phyloP scores from a whole-genome alignment of 805 yeast genomes.

The Clavispora santaluciae region DNA sequence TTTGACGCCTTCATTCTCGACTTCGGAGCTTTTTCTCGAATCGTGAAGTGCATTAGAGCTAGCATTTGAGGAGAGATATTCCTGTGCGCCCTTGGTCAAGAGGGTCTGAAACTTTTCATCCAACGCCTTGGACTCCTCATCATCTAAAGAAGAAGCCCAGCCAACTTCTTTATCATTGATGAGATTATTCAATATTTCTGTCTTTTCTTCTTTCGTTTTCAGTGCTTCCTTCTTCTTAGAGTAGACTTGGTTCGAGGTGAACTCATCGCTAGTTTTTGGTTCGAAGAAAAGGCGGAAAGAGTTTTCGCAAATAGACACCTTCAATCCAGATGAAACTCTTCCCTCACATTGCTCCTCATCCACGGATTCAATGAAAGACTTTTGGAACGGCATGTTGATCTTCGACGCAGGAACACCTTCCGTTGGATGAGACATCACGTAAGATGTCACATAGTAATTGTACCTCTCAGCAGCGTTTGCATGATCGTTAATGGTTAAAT shows the following conservation, averaged over 20 bases:
- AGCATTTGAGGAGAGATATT: slow-evolving; percentile 13
- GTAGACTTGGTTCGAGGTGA: slow-evolving; percentile 56
- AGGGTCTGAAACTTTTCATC: slow-evolving; percentile 30
- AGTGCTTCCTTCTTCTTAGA: slow-evolving; percentile 28
- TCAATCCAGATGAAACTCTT: slow-evolving; percentile 60
- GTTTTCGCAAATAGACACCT: slow-evolving; percentile 72
- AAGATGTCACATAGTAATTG: slow-evolving; percentile 91
- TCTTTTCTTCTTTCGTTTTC: slow-evolving; percentile 25
- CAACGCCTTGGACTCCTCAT: slow-evolving; percentile 28
- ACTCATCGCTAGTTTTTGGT: slow-evolving; percentile 72
- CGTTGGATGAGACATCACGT: slow-evolving; percentile 92
- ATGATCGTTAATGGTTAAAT: slow-evolving; percentile 66
- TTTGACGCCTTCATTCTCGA: too few species aligned
- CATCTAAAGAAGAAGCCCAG: slow-evolving; percentile 46
- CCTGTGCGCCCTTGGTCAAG: slow-evolving; percentile 37
- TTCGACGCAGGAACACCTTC: slow-evolving; percentile 85
- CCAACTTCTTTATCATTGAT: slow-evolving; percentile 50
- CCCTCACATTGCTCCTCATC: slow-evolving; percentile 60
- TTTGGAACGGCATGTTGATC: slow-evolving; percentile 75
- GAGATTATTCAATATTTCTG: slow-evolving; percentile 30
- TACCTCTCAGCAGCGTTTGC: slow-evolving; percentile 78
- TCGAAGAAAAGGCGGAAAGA: slow-evolving; percentile 81
- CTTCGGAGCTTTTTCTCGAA: background rate
- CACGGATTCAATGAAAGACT: slow-evolving; percentile 49
- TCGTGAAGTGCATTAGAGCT: slow-evolving; percentile 13